phyloP scores from a whole-genome alignment of 179 eudicot species.

The Patellifolia procumbens region DNA sequence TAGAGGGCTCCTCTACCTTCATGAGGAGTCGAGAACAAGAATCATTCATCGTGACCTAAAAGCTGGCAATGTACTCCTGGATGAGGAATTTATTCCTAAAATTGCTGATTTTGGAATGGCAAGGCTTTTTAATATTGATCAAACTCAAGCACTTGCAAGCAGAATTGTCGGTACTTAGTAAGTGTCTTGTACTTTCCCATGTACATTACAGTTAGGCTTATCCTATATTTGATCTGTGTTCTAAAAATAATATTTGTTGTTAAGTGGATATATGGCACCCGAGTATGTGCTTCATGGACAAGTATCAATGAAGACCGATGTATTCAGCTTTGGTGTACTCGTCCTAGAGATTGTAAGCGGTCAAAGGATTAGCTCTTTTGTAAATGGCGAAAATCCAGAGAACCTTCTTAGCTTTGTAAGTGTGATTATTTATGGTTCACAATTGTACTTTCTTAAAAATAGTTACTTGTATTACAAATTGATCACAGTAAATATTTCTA shows the following conservation, averaged over 20 bases:
- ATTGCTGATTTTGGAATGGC: conserved; percentile 35
- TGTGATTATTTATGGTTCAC: no score
- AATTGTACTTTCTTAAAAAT: no score
- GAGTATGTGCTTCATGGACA: conserved; percentile 35
- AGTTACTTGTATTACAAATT: no score
- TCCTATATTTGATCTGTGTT: background rate
- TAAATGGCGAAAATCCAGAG: conserved; percentile 30
- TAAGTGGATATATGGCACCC: conserved; percentile 38
- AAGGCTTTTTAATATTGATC: conserved; percentile 19
- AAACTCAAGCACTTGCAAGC: conserved; percentile 3
- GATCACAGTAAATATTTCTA: no score
- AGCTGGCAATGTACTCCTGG: conserved; percentile 22
- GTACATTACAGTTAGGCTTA: background rate
- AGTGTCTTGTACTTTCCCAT: background rate
- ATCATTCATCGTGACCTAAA: conserved; percentile 33
- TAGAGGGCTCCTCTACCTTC: conserved; percentile 29
- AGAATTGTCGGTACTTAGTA: conserved; percentile 30
- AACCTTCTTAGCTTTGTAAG: conserved; percentile 48
- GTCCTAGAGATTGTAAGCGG: conserved; percentile 51
- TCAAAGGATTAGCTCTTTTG: conserved; percentile 29
- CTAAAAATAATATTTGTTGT: background rate
- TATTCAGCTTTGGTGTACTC: conserved; percentile 50
- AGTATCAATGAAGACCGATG: conserved; percentile 43
- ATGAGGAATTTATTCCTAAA: conserved; percentile 18
- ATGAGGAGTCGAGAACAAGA: conserved; percentile 22